Base-by-base conservation (phyloP, 352 stramenopile species). In the Globisporangium lucens region DNA sequence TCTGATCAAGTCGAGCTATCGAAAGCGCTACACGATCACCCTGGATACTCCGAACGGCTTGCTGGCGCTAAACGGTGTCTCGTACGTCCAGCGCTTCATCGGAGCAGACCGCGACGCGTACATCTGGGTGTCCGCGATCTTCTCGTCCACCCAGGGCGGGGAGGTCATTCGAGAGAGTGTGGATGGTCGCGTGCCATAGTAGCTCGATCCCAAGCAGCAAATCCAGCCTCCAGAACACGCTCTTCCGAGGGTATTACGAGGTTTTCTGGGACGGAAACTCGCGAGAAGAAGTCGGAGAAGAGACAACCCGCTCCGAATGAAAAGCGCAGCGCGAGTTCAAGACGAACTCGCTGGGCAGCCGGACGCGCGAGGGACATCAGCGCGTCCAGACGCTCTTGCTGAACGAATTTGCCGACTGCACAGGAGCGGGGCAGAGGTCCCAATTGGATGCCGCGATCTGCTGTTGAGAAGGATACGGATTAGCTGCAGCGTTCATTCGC, bases 171-270 rank as follows among this genome's bases (percentile, higher is more conserved):
- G 17, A n/a, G 65, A 52, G 38, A 13, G 56, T 46, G 24, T 69
- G 56, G 65, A 47, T 65, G 30, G 46, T 69, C 33, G 46, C 56
- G 27, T 36, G 29, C 5, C 33, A 12, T 22, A 35, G 27, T 38
- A 15, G 41, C 6, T 46, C 38, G 38, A 4, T 6, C 20, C 12
- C 4, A 17, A 20, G 12, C 38, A 27, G 46, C 5, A n/a, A 61
- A 12, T 12, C 47, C 20, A 29, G 38, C 38, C 38, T 38, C 35
- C 35, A 12, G 4, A 46, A 22, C 17, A 46, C 62, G 38, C 36
- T 56, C 52, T 67, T 56, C n/a, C 62, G 38, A 9, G 51, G 47
- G 4, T 61, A 62, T 20, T 61, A 49, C 38, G 24, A 67, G 27
- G 36, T 62, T 36, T 56, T 10, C 35, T 61, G 36, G 17, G 62